Evolutionary conservation across 2,329 filamentous ascomycete genomes (phyloP), one percentile per base, ranked within the genome.

Genomic region (Helotiales sp.): DNA sequence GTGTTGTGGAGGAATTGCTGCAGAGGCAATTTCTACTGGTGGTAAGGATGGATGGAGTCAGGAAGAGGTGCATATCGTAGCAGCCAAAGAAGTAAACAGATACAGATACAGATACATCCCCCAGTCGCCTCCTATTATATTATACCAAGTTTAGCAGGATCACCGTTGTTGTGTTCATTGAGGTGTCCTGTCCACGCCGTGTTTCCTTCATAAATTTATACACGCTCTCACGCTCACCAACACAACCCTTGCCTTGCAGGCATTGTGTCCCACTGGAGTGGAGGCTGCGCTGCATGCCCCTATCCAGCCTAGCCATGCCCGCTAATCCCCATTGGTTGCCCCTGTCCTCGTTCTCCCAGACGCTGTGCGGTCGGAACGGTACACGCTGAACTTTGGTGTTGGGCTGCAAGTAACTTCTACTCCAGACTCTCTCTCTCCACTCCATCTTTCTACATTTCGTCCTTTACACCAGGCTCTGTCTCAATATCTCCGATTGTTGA

Each of bases 401-500:
- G 30, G 54, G 40, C 40, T 20, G n/a, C 40, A 34, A 6, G 43
- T 34, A 61, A 49, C 17, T 40, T 45, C 52, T 50, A 47, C 20
- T 15, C 28, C 50, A 49, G 37, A 62, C 60, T 62, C 50, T 61
- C 58, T 57, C 54, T 59, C n/a, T n/a, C n/a, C n/a, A n/a, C n/a
- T n/a, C 40, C 63, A 28, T 67, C 62, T 62, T 43, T 60, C 61
- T 26, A 57, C 60, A 63, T 61, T 61, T 43, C 67, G 62, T 59
- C 26, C 43, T 61, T 45, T 50, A 7, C 37, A 50, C 24, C 50
- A 65, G 64, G 61, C 61, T 62, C 62, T 62, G 64, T 65, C 59
- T 71, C 63, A 61, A 66, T 66, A 28, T 28, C 22, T 30, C 34
- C 61, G 28, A 63, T 58, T 59, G 64, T 68, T 69, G 68, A 69